phyloP scores from a whole-genome alignment of 202 grass and related monocot species.

The Cymbopogon flexuosus region DNA sequence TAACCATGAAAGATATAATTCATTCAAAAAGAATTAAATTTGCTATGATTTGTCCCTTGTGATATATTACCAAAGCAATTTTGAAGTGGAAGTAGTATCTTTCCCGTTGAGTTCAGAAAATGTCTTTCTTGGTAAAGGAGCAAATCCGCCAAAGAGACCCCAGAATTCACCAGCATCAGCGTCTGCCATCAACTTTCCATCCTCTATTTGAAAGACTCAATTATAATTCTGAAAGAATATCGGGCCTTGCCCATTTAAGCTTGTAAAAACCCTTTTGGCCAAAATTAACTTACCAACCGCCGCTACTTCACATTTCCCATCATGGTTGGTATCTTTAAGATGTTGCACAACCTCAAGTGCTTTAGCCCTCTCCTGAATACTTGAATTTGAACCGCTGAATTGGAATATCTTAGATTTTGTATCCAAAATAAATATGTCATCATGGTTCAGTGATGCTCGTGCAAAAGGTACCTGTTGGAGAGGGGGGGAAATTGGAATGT shows the following conservation, averaged over 20 bases:
- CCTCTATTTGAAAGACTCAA: constrained; percentile 50
- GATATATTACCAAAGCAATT: constrained; percentile 67
- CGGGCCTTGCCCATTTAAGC: background rate
- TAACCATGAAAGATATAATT: background rate
- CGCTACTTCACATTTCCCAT: constrained; percentile 81
- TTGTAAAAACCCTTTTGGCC: constrained; percentile 5
- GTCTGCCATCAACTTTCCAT: constrained; percentile 94
- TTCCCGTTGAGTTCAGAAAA: constrained; percentile 67
- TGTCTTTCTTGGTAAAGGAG: constrained; percentile 83
- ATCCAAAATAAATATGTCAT: constrained; percentile 99
- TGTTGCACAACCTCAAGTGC: constrained; percentile 97
- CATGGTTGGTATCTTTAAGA: constrained; percentile 96
- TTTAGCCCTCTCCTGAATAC: constrained; percentile 99
- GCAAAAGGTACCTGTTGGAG: constrained; percentile 73
- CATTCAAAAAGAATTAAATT: constrained; percentile 13
- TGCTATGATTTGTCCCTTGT: constrained; percentile 11
- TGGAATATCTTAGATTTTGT: constrained; percentile 95
- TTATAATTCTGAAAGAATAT: constrained; percentile 35
- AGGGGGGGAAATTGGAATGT: background rate
- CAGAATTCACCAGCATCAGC: constrained; percentile 92
- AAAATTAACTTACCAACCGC: constrained; percentile 73
- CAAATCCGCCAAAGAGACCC: constrained; percentile 91
- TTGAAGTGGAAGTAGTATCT: constrained; percentile 44
- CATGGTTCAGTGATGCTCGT: constrained; percentile 92
- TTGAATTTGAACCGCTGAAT: constrained; percentile 94